Evolutionary conservation across 495 filamentous ascomycete genomes (phyloP).

Genomic region (Hypoxylon subgilvum): DNA sequence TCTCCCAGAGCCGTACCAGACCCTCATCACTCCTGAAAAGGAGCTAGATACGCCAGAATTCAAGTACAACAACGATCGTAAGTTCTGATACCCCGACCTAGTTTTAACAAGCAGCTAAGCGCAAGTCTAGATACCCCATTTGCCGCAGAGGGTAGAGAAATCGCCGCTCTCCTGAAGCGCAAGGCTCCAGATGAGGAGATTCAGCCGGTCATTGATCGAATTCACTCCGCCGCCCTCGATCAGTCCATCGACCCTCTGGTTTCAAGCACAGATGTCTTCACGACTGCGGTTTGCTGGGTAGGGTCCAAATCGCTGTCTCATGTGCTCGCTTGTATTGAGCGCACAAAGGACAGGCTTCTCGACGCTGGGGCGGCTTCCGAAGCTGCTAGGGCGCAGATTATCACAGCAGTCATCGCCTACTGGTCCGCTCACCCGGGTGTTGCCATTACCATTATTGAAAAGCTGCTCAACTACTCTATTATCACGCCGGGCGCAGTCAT

Average conservation of each 20-base stretch:
- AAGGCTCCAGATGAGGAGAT: conserved; percentile 85
- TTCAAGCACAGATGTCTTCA: conserved; percentile 86
- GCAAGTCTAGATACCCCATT: conserved; percentile 72
- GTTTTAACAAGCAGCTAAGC: conserved; percentile 9
- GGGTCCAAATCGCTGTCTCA: conserved; percentile 96
- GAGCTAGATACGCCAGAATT: conserved; percentile 94
- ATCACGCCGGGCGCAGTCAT: conserved; percentile 81
- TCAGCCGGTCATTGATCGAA: conserved; percentile 73
- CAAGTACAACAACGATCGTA: conserved; percentile 84
- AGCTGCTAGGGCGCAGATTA: conserved; percentile 81
- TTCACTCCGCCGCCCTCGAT: conserved; percentile 75
- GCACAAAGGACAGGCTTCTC: conserved; percentile 89
- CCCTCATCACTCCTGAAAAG: conserved; percentile 80
- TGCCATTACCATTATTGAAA: conserved; percentile 92
- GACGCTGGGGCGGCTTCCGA: conserved; percentile 75
- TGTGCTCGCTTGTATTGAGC: conserved; percentile 92
- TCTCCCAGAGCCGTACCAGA: conserved; percentile 81
- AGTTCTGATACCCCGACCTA: conserved; percentile 40
- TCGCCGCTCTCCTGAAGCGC: conserved; percentile 77
- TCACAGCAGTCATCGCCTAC: conserved; percentile 86
- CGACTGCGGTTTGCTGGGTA: conserved; percentile 89
- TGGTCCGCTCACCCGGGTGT: conserved; percentile 93
- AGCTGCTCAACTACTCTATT: conserved; percentile 96
- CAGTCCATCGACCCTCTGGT: conserved; percentile 76
- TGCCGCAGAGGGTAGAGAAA: conserved; percentile 75